These are phyloP conservation scores for Monilinia vaccinii-corymbosi DNA, from an alignment of 2,329 filamentous ascomycete genomes.

Conservation along the genomic window DNA sequence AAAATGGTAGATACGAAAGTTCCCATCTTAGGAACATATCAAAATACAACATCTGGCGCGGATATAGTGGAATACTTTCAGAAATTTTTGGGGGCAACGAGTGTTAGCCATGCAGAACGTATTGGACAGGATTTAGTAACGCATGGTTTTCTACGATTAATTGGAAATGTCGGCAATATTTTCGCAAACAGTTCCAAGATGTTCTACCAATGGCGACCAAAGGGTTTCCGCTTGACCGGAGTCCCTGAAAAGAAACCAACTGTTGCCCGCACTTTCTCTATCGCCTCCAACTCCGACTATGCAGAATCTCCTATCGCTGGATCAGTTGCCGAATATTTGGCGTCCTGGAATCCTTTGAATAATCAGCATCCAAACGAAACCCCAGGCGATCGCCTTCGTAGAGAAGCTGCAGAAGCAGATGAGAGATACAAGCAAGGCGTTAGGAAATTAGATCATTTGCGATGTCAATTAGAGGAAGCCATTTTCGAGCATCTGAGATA, in stretches of 20 bases:
- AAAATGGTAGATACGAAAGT: constrained; percentile 88
- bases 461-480: constrained; percentile 90
- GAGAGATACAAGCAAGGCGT: constrained; percentile 87
- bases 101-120: constrained; percentile 81
- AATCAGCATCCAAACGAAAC: constrained; percentile 91
- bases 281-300: constrained; percentile 48
- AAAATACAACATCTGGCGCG: constrained; percentile 82
- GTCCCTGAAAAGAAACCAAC: constrained; percentile 79
- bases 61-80: constrained; percentile 96
- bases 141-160: constrained; percentile 77
- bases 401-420: constrained; percentile 84
- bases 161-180: constrained; percentile 89
- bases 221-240: constrained; percentile 79
- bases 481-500: constrained; percentile 90
- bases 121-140: constrained; percentile 89
- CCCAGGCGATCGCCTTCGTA: constrained; percentile 71
- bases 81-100: constrained; percentile 73
- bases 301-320: constrained; percentile 75
- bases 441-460: constrained; percentile 76
- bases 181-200: constrained; percentile 97
- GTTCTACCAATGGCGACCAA: constrained; percentile 95
- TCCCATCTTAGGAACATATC: constrained; percentile 87
- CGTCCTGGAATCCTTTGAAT: constrained; percentile 88
- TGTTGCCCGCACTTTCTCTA: constrained; percentile 65
- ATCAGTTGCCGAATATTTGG: constrained; percentile 78